Evolutionary conservation across 2,329 filamentous ascomycete genomes (phyloP).

Genomic region (Hypoxylon sp.): DNA sequence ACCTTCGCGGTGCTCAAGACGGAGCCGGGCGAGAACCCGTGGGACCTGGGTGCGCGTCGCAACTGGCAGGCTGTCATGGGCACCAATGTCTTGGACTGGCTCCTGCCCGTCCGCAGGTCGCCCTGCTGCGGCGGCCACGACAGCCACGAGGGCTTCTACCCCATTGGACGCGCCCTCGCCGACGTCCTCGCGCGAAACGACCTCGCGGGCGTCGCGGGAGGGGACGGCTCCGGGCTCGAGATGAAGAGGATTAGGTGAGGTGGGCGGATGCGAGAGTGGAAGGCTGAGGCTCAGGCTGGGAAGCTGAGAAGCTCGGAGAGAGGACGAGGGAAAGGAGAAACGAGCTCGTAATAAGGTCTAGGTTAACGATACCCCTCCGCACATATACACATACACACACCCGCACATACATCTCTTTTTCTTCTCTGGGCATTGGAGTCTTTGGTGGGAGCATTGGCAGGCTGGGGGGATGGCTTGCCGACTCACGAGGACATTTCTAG

Average conservation of each 20-base stretch:
- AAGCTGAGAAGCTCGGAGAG: too few relatives aligned
- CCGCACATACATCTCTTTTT: too few relatives aligned
- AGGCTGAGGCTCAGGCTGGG: too few relatives aligned
- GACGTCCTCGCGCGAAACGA: conserved; percentile 58
- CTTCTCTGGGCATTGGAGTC: too few relatives aligned
- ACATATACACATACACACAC: too few relatives aligned
- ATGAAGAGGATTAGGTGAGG: conserved; percentile 41
- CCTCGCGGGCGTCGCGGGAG: conserved; percentile 40
- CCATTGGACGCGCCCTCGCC: conserved; percentile 68
- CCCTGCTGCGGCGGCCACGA: conserved; percentile 78
- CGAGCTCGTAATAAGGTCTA: too few relatives aligned
- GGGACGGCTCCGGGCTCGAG: conserved; percentile 40
- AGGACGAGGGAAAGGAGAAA: too few relatives aligned
- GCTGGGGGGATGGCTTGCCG: too few relatives aligned
- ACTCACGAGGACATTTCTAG: too few relatives aligned
- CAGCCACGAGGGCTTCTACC: conserved; percentile 71
- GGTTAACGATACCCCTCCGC: too few relatives aligned
- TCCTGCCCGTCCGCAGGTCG: conserved; percentile 77
- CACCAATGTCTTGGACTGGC: conserved; percentile 73
- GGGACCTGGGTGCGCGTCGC: conserved; percentile 72
- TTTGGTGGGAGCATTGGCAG: too few relatives aligned
- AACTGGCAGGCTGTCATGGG: conserved; percentile 89
- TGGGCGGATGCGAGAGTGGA: conserved; percentile 8
- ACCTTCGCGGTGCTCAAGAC: conserved; percentile 83
- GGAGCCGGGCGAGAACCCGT: conserved; percentile 80